Percentiles rank a stretch among this genome's conserved stretches.
These are phyloP conservation scores for Tylopilus subfusipes DNA, from an alignment of 768 basidiomycete species.

Conservation along the genomic window DNA sequence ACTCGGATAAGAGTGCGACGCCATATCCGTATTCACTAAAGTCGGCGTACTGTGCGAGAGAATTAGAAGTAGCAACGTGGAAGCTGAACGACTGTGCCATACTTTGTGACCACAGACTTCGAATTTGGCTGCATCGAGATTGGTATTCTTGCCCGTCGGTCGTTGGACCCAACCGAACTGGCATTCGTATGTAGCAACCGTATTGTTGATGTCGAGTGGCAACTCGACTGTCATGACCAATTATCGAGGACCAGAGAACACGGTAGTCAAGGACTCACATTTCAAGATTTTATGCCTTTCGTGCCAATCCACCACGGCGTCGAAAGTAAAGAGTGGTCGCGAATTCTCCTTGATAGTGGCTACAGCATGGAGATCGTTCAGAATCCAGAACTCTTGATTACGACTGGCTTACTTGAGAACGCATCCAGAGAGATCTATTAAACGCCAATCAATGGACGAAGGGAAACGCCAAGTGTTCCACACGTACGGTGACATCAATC, in stretches of 20 bases:
- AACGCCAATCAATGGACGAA: conserved; percentile 3
- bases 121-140: conserved; percentile 88
- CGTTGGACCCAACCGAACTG: conserved; percentile 89
- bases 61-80: neutral
- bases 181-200: conserved; percentile 88
- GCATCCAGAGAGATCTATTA: conserved; percentile 86
- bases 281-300: conserved; percentile 89
- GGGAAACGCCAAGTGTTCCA: neutral
- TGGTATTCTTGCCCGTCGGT: conserved; percentile 94
- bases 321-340: conserved; percentile 76
- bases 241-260: neutral
- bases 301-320: conserved; percentile 85
- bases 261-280: conserved; percentile 47
- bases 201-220: conserved; percentile 79
- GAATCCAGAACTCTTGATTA: neutral
- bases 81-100: conserved; percentile 3
- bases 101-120: conserved; percentile 98
- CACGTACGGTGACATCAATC: conserved; percentile 65
- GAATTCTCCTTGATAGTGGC: conserved; percentile 61
- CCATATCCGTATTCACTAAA: conserved; percentile 95
- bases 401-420: conserved; percentile 47
- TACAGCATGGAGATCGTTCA: conserved; percentile 25
- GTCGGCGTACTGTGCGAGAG: conserved; percentile 64
- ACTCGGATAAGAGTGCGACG: conserved; percentile 90
- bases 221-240: conserved; percentile 62